Evolutionary conservation across 192 early-diverging fungal species (phyloP), one percentile per base, ranked within the genome.

Genomic region (Dissophora ornata): DNA sequence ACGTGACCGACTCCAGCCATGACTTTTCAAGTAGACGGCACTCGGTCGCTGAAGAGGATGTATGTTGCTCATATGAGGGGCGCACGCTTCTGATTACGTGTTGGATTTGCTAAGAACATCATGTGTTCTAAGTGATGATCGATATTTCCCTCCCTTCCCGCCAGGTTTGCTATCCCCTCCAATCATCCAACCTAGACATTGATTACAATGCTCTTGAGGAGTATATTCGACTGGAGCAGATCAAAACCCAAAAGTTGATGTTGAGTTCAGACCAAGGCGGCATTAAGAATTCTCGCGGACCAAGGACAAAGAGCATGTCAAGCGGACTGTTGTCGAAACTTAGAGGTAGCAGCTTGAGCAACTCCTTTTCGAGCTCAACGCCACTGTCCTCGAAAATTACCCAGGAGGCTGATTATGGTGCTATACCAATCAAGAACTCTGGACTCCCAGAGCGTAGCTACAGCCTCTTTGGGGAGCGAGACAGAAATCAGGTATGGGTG

Each of bases 391-490:
- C 64, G 42, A 67, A 77, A 26, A 12, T 22, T 26, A 47, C 40
- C 19, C 58, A 67, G 44, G 65, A 67, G 6, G 2, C 16, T 0
- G 66, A 62, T 29, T 77, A 77, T 24, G 73, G 73, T 5, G 38
- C 73, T 11, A 67, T 75, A 10, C 40, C 62, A 22, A 45, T 34
- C 13, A 67, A 44, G 36, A 48, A 16, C 50, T 6, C 21, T 30
- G 26, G 13, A 0, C 15, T 51, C 15, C 73, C 73, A 18, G 73
- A 77, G 42, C 64, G 73, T n/a, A 51, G 57, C 42, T 77, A 77
- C 29, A 77, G 73, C 48, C 73, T 77, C 44, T 77, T 77, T 77
- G 73, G 73, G 4, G 73, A 77, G 40, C 57, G 73, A 25, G 73
- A 77, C 32, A 77, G 62, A 19, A 67, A 45, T 41, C 73, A 77